Conservation (phyloP, 148 eudicot genomes). For the Limonium bicolor region DNA sequence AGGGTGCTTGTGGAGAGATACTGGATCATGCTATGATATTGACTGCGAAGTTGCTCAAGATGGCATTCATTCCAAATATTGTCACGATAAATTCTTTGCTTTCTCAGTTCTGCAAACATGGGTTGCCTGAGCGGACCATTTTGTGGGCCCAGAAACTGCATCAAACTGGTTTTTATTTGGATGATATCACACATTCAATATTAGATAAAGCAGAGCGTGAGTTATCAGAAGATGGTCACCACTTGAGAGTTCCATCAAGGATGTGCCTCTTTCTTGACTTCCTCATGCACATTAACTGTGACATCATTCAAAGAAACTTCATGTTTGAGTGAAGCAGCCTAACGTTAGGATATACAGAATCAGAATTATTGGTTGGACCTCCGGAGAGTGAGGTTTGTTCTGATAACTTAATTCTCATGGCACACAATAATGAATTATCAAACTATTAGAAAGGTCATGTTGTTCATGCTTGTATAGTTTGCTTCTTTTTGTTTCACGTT, state of each 20-base stretch:
- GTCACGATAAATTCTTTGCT: slow-evolving; percentile 67
- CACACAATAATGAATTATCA: too few relatives aligned
- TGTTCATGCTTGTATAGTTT: too few relatives aligned
- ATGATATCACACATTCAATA: slow-evolving; percentile 53
- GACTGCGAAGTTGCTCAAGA: slow-evolving; percentile 74
- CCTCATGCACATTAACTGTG: slow-evolving; percentile 76
- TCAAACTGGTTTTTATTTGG: slow-evolving; percentile 43
- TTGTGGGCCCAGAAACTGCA: slow-evolving; percentile 71
- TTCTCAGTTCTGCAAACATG: slow-evolving; percentile 74
- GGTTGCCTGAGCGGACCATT: slow-evolving; percentile 53
- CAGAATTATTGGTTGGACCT: too few relatives aligned
- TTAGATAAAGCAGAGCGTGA: slow-evolving; percentile 47
- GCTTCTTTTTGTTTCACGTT: too few relatives aligned
- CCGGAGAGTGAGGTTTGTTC: too few relatives aligned
- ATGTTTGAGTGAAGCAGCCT: too few relatives aligned
- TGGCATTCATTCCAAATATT: slow-evolving; percentile 73
- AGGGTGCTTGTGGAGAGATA: slow-evolving; percentile 61
- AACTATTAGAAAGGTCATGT: too few relatives aligned
- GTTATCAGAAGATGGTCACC: slow-evolving; percentile 21
- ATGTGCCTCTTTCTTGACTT: slow-evolving; percentile 69
- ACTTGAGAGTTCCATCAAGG: slow-evolving; percentile 25
- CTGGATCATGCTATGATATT: slow-evolving; percentile 67
- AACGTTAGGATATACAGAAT: too few relatives aligned
- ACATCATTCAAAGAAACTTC: slow-evolving; percentile 40
- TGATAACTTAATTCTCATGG: too few relatives aligned